Conservation (phyloP, 2,329 filamentous ascomycete genomes). For the Penicillium sclerotigenum region DNA sequence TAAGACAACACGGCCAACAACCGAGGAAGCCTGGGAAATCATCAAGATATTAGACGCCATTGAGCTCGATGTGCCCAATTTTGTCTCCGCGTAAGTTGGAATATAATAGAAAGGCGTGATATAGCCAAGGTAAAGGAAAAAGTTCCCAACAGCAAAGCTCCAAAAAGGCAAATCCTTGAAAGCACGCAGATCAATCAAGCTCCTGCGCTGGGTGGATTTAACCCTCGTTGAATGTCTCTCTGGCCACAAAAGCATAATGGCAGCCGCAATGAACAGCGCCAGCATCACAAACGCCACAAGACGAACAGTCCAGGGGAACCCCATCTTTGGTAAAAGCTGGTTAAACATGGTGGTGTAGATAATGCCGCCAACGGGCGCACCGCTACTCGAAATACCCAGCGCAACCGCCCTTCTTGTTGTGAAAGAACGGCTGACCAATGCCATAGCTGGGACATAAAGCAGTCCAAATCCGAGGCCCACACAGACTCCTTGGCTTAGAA, state of each 20-base stretch:
- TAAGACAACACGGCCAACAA: slow-evolving; percentile 54
- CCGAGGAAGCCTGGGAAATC: slow-evolving; percentile 58
- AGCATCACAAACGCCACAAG: slow-evolving; percentile 55
- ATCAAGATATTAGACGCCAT: slow-evolving; percentile 57
- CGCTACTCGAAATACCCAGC: slow-evolving; percentile 53
- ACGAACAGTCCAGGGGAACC: slow-evolving; percentile 57
- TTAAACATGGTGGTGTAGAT: slow-evolving; percentile 53
- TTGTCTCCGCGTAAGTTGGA: slow-evolving; percentile 33
- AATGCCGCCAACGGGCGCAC: slow-evolving; percentile 55
- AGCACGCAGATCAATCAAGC: slow-evolving; percentile 46
- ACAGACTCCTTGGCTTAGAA: slow-evolving; percentile 46
- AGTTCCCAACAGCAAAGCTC: slow-evolving; percentile 34
- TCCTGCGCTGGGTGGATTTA: slow-evolving; percentile 8
- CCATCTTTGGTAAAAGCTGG: slow-evolving; percentile 52
- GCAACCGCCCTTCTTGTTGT: slow-evolving; percentile 50
- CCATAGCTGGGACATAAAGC: slow-evolving; percentile 43
- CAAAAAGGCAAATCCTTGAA: slow-evolving; percentile 48
- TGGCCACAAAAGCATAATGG: slow-evolving; percentile 21
- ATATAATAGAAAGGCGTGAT: slow-evolving; percentile 49
- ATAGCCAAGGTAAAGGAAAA: slow-evolving; percentile 44
- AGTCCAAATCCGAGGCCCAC: slow-evolving; percentile 44
- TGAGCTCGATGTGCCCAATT: slow-evolving; percentile 32
- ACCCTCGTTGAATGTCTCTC: neutral
- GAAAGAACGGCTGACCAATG: slow-evolving; percentile 54
- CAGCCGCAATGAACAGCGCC: slow-evolving; percentile 19